Percentiles rank a stretch among this genome's conserved stretches.
These are phyloP conservation scores for Dactylellina sp. DNA, from an alignment of 2,329 filamentous ascomycete species.

Conservation along the genomic window DNA sequence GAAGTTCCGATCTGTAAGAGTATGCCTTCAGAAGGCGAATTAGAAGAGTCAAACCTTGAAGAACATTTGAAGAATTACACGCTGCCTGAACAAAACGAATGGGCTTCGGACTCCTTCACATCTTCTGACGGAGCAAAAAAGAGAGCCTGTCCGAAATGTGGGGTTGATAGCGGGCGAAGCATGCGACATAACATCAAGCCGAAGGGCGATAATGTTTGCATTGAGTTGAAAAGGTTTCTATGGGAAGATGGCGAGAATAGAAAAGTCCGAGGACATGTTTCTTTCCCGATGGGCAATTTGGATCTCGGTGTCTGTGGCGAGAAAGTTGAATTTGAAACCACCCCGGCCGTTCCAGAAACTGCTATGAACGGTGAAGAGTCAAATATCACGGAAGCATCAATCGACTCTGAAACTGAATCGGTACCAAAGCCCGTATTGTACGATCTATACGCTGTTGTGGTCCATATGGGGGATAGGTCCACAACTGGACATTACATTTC, in stretches of 20 bases:
- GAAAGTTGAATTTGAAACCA: not conserved
- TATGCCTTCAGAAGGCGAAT: slow-evolving; percentile 25
- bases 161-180: slow-evolving; percentile 31
- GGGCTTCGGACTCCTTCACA: slow-evolving; percentile 27
- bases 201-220: slow-evolving; percentile 40
- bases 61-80: slow-evolving; percentile 41
- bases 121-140: slow-evolving; percentile 14
- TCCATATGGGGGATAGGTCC: slow-evolving; percentile 41
- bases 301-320: slow-evolving; percentile 25
- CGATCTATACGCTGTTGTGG: slow-evolving; percentile 42
- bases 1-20: slow-evolving; percentile 44
- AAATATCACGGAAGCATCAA: not conserved
- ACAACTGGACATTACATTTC: slow-evolving; percentile 49
- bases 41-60: slow-evolving; percentile 18
- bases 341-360: not conserved
- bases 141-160: slow-evolving; percentile 46
- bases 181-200: slow-evolving; percentile 45
- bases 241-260: slow-evolving; percentile 47
- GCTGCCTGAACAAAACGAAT: slow-evolving; percentile 34
- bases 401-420: too few relatives aligned
- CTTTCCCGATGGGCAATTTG: slow-evolving; percentile 33
- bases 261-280: slow-evolving; percentile 46
- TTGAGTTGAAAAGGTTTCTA: slow-evolving; percentile 50
- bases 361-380: not conserved
- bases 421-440: slow-evolving; percentile 11